Evolutionary conservation across 2,329 filamentous ascomycete species (phyloP), one percentile per base, ranked within the genome.

Genomic region (Stagonosporopsis tanaceti): DNA sequence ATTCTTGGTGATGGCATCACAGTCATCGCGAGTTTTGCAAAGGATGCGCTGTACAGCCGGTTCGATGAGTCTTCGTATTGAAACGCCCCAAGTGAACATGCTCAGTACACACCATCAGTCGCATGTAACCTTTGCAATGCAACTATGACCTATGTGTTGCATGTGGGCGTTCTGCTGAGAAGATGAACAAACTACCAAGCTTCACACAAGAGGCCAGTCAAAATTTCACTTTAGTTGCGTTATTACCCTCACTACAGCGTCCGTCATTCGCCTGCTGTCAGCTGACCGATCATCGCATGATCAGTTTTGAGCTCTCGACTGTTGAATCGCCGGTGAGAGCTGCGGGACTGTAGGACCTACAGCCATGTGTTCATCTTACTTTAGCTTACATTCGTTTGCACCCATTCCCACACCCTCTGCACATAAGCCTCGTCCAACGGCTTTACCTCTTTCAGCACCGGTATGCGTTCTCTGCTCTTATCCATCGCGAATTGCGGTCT

Each of bases 391-490:
- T 65, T 67, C 22, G 57, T 58, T 50, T 63, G 57, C 3, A 69
- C 46, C 78, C 78, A 80, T 20, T 51, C 55, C 80, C 80, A 82
- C n/a, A 81, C 72, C 63, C 74, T 78, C 34, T 64, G 62, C 6
- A 80, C 74, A 57, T 82, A 76, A 40, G 62, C 76, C 67, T 81
- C 76, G 67, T 80, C 71, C 27, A 83, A 67, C 6, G 78, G 77
- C 62, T 67, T 50, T 3, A 82, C 61, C 6, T 70, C 60, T 47
- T 64, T 66, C 57, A 83, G 66, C 4, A 65, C 67, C 25, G 71
- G 69, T 24, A 80, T 75, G 24, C 61, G 59, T 22, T 64, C 63
- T 51, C 68, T 71, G 9, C 77, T 78, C 38, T 69, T 64, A 11
- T 40, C 47, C 53, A 76, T 72, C 4, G 74, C 75, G 53, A 82